phyloP scores from a whole-genome alignment of 139 green algal species.

The Asterochloris erici region DNA sequence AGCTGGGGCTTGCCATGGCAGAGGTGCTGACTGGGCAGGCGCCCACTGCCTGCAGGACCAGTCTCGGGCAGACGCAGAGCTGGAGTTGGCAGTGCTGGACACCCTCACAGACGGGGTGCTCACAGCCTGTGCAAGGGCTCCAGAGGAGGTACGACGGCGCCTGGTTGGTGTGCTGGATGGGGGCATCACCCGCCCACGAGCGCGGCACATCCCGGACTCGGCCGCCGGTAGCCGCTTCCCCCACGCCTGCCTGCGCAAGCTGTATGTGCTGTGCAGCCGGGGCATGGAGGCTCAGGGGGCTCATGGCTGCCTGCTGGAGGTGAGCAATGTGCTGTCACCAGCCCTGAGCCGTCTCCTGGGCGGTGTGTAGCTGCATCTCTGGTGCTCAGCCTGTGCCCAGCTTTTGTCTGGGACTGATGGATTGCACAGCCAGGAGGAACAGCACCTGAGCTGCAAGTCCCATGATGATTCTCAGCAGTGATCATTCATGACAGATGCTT shows the following conservation, averaged over 20 bases:
- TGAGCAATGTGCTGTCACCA: constrained; percentile 7
- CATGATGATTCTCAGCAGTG: background rate
- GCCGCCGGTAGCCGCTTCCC: constrained; percentile 52
- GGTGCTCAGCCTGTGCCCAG: background rate
- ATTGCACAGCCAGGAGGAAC: background rate
- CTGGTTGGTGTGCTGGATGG: constrained; percentile 68
- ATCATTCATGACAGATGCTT: background rate
- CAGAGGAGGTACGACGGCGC: constrained; percentile 36
- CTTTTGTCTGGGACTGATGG: background rate
- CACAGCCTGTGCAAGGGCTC: constrained; percentile 38
- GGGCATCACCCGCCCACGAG: constrained; percentile 23
- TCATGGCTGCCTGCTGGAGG: constrained; percentile 43
- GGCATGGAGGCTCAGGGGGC: constrained; percentile 29
- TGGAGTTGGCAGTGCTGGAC: constrained; percentile 69
- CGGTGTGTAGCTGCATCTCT: background rate
- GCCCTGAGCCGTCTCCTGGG: background rate
- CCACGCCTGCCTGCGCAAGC: constrained; percentile 75
- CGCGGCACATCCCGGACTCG: constrained; percentile 23
- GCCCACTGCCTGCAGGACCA: no score
- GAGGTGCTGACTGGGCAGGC: no score
- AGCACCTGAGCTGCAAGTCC: background rate
- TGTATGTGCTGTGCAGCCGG: constrained; percentile 80
- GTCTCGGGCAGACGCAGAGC: constrained; percentile 43
- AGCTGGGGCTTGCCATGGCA: no score
- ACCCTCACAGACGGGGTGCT: constrained; percentile 71